A percentile compares a stretch with the other conserved stretches of the same genome.
Evolutionary conservation across 2,329 filamentous ascomycete genomes (phyloP).

Genomic region (Calycina marina): DNA sequence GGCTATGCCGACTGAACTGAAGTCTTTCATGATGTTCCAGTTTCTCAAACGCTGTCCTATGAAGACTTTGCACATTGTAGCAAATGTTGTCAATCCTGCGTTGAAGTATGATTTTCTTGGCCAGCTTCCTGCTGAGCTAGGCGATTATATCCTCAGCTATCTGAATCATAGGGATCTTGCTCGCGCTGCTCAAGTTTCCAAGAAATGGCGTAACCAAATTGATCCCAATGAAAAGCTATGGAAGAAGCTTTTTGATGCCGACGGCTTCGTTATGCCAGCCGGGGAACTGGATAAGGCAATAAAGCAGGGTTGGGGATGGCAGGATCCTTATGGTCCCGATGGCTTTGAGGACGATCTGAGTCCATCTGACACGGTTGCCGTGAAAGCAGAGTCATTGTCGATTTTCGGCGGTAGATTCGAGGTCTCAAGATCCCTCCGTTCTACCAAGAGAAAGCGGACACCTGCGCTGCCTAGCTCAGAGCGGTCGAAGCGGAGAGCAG

Average conservation of each 20-base stretch:
- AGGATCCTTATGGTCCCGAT: conserved; percentile 62
- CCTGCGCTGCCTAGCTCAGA: conserved; percentile 11
- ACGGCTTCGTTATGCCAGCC: conserved; percentile 64
- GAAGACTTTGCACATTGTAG: conserved; percentile 77
- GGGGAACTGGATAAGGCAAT: conserved; percentile 81
- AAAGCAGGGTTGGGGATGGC: conserved; percentile 92
- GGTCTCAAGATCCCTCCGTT: conserved; percentile 12
- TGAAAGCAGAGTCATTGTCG: conserved; percentile 5
- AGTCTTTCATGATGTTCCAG: conserved; percentile 95
- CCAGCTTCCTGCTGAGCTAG: conserved; percentile 72
- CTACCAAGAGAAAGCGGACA: conserved; percentile 22
- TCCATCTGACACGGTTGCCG: conserved; percentile 31
- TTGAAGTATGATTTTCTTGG: conserved; percentile 87
- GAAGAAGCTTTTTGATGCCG: conserved; percentile 79
- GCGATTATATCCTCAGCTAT: conserved; percentile 75
- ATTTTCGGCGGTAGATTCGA: conserved; percentile 7
- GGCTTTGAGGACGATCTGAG: conserved; percentile 75
- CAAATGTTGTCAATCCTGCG: conserved; percentile 82
- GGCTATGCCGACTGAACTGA: conserved; percentile 77
- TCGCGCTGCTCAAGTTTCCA: conserved; percentile 82
- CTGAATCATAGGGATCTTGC: conserved; percentile 78
- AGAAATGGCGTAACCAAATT: conserved; percentile 79
- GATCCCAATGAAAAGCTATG: conserved; percentile 91
- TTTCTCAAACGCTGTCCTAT: conserved; percentile 78
- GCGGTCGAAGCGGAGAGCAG: conserved; percentile 20